These are phyloP conservation scores for Globisporangium acanthophoron DNA, from an alignment of 352 stramenopile genomes.

Conservation along the genomic window DNA sequence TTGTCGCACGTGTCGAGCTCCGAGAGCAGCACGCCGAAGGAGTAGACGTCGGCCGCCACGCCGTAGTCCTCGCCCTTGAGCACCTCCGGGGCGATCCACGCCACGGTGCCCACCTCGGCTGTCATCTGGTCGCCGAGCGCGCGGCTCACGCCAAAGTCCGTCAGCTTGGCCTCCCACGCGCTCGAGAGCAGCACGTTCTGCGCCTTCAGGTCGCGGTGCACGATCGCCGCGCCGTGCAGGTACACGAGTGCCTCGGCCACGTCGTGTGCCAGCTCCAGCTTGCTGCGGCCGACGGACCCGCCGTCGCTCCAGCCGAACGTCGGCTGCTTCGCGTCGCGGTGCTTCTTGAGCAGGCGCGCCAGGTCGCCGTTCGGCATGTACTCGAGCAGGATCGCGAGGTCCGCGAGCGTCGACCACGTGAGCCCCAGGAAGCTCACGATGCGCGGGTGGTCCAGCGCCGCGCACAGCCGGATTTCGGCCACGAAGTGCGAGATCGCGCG, in stretches of 20 bases:
- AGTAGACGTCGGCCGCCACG: conserved; percentile 51
- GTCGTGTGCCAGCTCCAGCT: conserved; percentile 19
- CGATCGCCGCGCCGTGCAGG: conserved; percentile 27
- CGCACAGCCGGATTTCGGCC: conserved; percentile 19
- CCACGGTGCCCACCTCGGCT: conserved; percentile 43
- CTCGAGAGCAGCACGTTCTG: conserved; percentile 51
- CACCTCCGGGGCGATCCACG: conserved; percentile 54
- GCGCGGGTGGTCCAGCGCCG: conserved; percentile 18
- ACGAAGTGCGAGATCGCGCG: conserved; percentile 26
- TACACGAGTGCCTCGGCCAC: conserved; percentile 24
- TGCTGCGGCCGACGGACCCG: conserved; percentile 1
- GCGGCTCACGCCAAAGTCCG: conserved; percentile 31
- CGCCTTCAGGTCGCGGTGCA: conserved; percentile 57
- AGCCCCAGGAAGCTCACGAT: conserved; percentile 23
- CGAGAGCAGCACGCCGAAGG: conserved; percentile 44
- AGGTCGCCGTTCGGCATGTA: conserved; percentile 32
- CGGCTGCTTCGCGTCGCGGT: conserved; percentile 14
- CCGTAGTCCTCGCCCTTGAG: conserved; percentile 42
- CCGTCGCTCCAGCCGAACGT: conserved; percentile 25
- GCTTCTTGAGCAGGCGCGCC: conserved; percentile 14
- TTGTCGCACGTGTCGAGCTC: conserved; percentile 44
- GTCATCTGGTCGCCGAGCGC: conserved; percentile 29
- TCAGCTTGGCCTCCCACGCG: conserved; percentile 18
- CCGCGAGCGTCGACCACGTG: conserved; percentile 16
- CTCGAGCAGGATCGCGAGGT: conserved; percentile 22